Evolutionary conservation across 108 stramenopile genomes (phyloP).

Genomic region (Fistulifera pelliculosa): DNA sequence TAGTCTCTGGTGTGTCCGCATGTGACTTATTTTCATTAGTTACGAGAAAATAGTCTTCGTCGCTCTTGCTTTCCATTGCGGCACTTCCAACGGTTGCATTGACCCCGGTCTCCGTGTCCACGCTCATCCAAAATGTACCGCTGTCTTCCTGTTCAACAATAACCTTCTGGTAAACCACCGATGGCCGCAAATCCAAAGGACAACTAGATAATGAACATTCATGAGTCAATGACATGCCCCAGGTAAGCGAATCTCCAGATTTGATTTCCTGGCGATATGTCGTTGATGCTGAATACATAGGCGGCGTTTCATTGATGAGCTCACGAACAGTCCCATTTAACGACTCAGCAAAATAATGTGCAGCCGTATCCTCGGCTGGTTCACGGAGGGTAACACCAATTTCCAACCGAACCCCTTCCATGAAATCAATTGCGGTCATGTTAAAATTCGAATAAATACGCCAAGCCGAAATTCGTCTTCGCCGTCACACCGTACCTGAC

Average conservation of each 20-base stretch:
- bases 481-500: constrained; percentile 31
- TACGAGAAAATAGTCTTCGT: constrained; percentile 12
- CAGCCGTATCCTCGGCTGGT: not conserved
- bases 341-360: not conserved
- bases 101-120: constrained; percentile 8
- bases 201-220: not conserved
- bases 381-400: constrained; percentile 46
- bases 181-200: constrained; percentile 30
- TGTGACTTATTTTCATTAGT: constrained; percentile 10
- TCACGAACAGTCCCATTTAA: not conserved
- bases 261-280: constrained; percentile 45
- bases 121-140: constrained; percentile 40
- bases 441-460: constrained; percentile 34
- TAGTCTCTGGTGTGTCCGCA: constrained; percentile 31
- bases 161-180: constrained; percentile 39
- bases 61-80: constrained; percentile 10
- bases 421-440: constrained; percentile 30
- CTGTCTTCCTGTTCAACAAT: constrained; percentile 42
- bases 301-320: constrained; percentile 9
- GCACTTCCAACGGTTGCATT: constrained; percentile 5
- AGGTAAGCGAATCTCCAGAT: constrained; percentile 59
- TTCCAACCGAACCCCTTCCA: constrained; percentile 29
- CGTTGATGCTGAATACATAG: constrained; percentile 22
- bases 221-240: constrained; percentile 42
- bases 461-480: constrained; percentile 36